Evolutionary conservation across 1,284 basidiomycete species (phyloP), one percentile per base, ranked within the genome.

Genomic region (Apiotrichum veenhuisii): DNA sequence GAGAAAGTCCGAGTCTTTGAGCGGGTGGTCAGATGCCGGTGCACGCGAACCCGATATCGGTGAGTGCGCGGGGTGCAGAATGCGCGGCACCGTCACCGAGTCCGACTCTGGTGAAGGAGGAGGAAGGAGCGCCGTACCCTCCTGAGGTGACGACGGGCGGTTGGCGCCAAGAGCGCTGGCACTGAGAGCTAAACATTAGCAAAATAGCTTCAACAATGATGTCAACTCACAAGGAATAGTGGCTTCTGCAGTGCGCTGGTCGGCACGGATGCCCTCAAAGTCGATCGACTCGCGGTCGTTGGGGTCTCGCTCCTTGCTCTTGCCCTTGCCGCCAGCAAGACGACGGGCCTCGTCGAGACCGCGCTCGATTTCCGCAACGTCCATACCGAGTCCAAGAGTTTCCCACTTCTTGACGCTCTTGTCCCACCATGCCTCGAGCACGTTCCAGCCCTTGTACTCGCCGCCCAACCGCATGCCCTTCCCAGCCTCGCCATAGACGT

Each of bases 341-440:
- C 67, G 54, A 47, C 68, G 67, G 2, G 72, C 71, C 58, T 73
- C 70, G 23, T 60, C 60, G 50, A 73, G 44, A 14, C 72, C 71
- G 33, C 68, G 67, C 61, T 75, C 74, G 15, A 77, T 65, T 41
- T 71, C 73, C 12, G 72, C 72, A 9, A 75, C 71, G 54, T 76
- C 74, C 48, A 84, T 77, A 26, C 89, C 80, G 33, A 91, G 74
- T 5, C 90, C 90, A 30, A 85, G 80, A 66, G 87, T 85, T 58
- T 87, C 84, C 91, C 91, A 95, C 70, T 85, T 85, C 70, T 86
- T 82, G 50, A 91, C 80, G 74, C 89, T 91, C 64, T 82, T 82
- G 77, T 94, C 91, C 54, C 89, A 92, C 86, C 87, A 89, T 22
- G 91, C 91, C 74, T 95, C 91, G 58, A 94, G 78, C 17, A 91